Evolutionary conservation across 2,329 filamentous ascomycete genomes (phyloP).

Genomic region (Fusarium devonianum): DNA sequence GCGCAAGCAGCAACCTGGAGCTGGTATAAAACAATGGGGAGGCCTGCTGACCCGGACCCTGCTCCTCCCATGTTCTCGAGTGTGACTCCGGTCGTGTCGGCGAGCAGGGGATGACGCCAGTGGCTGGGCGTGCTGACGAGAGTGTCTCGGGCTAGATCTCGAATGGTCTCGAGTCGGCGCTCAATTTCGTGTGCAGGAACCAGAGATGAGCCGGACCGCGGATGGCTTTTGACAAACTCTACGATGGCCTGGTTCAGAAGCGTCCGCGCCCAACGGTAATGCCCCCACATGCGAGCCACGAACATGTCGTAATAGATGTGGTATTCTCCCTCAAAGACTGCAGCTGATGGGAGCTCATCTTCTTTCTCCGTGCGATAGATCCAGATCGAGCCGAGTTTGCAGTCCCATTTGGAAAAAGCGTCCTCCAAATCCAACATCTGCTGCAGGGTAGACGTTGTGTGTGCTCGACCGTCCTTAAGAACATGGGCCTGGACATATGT

Average conservation of each 20-base stretch:
- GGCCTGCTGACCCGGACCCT: conserved; percentile 56
- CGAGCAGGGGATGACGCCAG: conserved; percentile 59
- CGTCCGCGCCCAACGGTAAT: conserved; percentile 66
- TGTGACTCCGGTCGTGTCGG: conserved; percentile 45
- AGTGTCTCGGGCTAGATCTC: conserved; percentile 52
- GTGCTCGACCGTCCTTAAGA: conserved; percentile 48
- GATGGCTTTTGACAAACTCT: conserved; percentile 48
- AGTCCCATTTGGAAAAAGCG: conserved; percentile 51
- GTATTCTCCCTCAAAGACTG: conserved; percentile 60
- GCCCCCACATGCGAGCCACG: conserved; percentile 63
- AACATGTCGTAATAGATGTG: conserved; percentile 64
- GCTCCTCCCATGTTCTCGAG: conserved; percentile 49
- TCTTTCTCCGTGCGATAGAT: conserved; percentile 46
- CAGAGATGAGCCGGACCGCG: conserved; percentile 47
- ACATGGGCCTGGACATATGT: conserved; percentile 45
- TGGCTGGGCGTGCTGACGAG: conserved; percentile 57
- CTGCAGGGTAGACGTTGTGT: conserved; percentile 47
- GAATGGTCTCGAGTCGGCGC: conserved; percentile 46
- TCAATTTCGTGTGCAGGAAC: conserved; percentile 43
- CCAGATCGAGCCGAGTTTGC: conserved; percentile 47
- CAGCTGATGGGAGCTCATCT: conserved; percentile 47
- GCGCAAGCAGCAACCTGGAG: conserved; percentile 57
- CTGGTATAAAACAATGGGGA: conserved; percentile 59
- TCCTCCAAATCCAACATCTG: conserved; percentile 52
- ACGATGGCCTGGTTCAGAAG: conserved; percentile 60